Base-by-base conservation (phyloP, 257 asterid genomes). In the Salvia rosmarinus region DNA sequence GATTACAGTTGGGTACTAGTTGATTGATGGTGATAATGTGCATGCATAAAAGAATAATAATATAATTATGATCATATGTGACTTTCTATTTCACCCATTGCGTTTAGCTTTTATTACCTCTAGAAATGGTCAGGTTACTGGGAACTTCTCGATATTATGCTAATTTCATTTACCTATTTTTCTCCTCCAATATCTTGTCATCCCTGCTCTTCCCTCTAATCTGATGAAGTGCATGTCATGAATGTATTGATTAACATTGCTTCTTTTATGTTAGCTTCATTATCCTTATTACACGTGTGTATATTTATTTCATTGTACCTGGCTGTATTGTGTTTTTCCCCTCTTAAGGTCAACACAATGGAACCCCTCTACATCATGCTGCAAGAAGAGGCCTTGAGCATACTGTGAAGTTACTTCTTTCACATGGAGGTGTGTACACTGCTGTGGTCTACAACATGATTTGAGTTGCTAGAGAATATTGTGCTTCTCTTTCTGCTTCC, bases 311-410 rank as follows among this genome's bases (percentile, higher is more conserved):
- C 9, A 8, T 32, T 35, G 16, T 21, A 2, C 34, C 13, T 35
- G 21, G 35, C 4, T 39, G 25, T 52, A 39, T 71, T 73, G 37
- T 63, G 20, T 4, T 43, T 64, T 69, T 9, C 14, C 51, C 75
- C 28, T 67, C 49, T 80, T 57, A 82, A 95, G 99, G 98, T 59
- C 92, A 86, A 12, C 89, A 86, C 67, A 96, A 91, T 39, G 99
- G 99, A 57, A 90, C 99, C 68, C 97, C 99, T 39, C 79, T 95
- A 52, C 99, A 95, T 81, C 95, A 91, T 85, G 99, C 99, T 83
- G 94, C 98, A 47, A 88, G 88, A 87, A 87, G 98, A 77, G 97
- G 98, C 42, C 98, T 91, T 65, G 94, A 89, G 25, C 94, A 84
- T 80, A 89, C 98, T 16, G 97, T 91, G 61, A 88, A 87, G 84